A percentile compares a stretch with the other conserved stretches of the same genome.
These are phyloP conservation scores for Pseudogymnoascus sp. DNA, from an alignment of 2,329 filamentous ascomycete genomes.

Conservation along the genomic window DNA sequence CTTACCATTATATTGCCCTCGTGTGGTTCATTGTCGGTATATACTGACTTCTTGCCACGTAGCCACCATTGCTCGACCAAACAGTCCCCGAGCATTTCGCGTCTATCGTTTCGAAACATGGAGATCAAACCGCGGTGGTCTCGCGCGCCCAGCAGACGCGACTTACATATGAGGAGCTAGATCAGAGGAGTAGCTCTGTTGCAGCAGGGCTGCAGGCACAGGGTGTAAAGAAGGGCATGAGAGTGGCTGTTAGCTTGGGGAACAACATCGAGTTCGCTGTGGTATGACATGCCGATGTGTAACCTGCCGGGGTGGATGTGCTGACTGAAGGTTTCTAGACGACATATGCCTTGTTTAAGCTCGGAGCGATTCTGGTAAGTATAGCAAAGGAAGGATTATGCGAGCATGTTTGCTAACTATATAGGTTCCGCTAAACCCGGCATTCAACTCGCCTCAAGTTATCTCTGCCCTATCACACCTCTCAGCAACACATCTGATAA, in stretches of 20 bases:
- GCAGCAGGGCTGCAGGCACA: conserved; percentile 60
- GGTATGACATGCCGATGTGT: conserved; percentile 34
- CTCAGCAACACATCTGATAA: conserved; percentile 62
- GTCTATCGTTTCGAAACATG: conserved; percentile 52
- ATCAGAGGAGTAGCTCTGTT: conserved; percentile 66
- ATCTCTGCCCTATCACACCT: conserved; percentile 71
- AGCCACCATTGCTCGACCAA: conserved; percentile 42
- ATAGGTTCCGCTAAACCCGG: conserved; percentile 80
- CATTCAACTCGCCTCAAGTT: conserved; percentile 75
- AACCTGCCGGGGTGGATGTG: neutral
- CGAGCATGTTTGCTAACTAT: neutral
- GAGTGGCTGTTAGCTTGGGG: conserved; percentile 78
- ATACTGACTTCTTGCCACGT: neutral
- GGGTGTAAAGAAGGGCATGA: conserved; percentile 72
- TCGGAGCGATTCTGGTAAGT: conserved; percentile 75
- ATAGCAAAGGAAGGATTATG: neutral
- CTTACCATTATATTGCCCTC: neutral
- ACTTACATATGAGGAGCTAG: conserved; percentile 68
- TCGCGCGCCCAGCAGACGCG: conserved; percentile 41
- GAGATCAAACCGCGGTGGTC: conserved; percentile 54
- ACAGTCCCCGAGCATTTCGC: conserved; percentile 69
- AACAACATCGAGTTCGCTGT: conserved; percentile 79
- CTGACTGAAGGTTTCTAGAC: conserved; percentile 27
- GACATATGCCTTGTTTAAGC: conserved; percentile 85
- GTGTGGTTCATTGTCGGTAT: neutral